These are phyloP conservation scores for Onygena corvina DNA, from an alignment of 2,329 filamentous ascomycete genomes.

Conservation along the genomic window DNA sequence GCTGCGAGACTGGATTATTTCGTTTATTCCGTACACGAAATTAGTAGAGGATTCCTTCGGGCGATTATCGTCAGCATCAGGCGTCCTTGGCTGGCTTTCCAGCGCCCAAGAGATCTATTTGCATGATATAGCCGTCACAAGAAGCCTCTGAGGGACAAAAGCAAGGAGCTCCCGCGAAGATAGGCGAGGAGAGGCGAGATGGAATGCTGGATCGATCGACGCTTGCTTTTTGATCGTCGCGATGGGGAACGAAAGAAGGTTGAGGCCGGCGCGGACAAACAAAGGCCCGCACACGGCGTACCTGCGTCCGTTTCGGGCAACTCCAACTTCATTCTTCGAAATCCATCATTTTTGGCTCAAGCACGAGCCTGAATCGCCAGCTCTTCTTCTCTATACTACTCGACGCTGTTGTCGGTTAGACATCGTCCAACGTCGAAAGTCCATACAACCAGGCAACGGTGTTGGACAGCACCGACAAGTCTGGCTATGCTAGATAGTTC, in stretches of 20 bases:
- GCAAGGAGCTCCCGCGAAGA: neutral
- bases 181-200: neutral
- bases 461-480: neutral
- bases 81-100: neutral
- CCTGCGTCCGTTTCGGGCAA: constrained; percentile 5
- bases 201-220: too few species aligned
- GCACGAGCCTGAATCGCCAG: too few species aligned
- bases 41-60: too few species aligned
- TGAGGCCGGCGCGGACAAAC: neutral
- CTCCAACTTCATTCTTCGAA: neutral
- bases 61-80: neutral
- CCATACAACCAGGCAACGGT: neutral
- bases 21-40: neutral
- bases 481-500: constrained; percentile 5
- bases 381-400: neutral
- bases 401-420: neutral
- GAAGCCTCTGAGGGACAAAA: neutral
- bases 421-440: neutral
- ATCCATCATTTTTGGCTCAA: too few species aligned
- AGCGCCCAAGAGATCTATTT: neutral
- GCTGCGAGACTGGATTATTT: neutral
- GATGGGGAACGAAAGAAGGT: too few species aligned
- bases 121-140: neutral
- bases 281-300: neutral
- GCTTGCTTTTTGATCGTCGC: too few species aligned